Evolutionary conservation across 169 alveolate species (phyloP).

Genomic region (Amoebophrya sp.): DNA sequence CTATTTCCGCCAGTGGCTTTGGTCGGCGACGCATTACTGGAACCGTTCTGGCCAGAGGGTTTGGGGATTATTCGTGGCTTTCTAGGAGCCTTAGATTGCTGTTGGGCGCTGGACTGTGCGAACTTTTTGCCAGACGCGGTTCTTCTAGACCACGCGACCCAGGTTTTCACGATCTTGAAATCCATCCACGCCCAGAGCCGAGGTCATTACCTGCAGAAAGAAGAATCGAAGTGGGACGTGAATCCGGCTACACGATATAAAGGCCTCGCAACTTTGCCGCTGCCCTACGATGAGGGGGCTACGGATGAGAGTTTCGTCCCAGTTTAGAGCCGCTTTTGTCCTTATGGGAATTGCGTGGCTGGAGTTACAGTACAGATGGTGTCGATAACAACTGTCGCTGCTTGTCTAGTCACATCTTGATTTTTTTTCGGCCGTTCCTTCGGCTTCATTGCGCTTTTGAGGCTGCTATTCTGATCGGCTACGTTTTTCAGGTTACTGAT

Average conservation of each 20-base stretch:
- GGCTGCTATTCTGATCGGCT: too few relatives aligned
- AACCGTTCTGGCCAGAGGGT: constrained; percentile 1
- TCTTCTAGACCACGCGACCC: background rate
- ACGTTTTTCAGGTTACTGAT: too few relatives aligned
- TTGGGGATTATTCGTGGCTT: background rate
- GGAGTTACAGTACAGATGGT: too few relatives aligned
- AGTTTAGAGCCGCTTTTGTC: too few relatives aligned
- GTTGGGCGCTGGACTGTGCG: background rate
- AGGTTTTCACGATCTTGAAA: background rate
- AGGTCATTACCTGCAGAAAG: background rate
- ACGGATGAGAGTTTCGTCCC: too few relatives aligned
- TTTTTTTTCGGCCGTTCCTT: too few relatives aligned
- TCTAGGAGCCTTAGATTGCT: background rate
- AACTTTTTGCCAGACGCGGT: background rate
- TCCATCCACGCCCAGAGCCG: background rate
- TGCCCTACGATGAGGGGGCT: too few relatives aligned
- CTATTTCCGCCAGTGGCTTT: background rate
- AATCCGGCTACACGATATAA: background rate
- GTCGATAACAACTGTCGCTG: too few relatives aligned
- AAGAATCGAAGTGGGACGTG: background rate
- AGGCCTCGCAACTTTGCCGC: too few relatives aligned
- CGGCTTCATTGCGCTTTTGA: too few relatives aligned
- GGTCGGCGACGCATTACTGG: background rate
- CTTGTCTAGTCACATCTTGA: too few relatives aligned
- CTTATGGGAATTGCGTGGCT: too few relatives aligned